These are phyloP conservation scores for Haplosporangium gracile DNA, from an alignment of 192 early-diverging fungal species.

Conservation along the genomic window DNA sequence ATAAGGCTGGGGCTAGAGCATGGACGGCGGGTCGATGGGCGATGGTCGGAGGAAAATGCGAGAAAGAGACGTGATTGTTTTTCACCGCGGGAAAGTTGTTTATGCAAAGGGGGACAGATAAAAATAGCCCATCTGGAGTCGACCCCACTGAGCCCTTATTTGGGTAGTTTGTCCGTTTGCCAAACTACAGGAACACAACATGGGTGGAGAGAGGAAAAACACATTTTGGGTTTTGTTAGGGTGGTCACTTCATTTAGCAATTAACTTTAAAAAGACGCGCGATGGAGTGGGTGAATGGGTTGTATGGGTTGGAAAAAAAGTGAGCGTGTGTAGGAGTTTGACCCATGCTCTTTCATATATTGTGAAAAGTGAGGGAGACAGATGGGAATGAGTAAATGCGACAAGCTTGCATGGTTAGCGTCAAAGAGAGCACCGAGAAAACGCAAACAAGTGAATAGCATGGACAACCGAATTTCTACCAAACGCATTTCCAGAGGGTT, in stretches of 20 bases:
- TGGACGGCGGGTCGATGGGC: too few species aligned
- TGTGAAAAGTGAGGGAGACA: not conserved
- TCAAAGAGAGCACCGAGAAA: not conserved
- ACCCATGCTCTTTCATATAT: not conserved
- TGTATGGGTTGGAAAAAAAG: too few species aligned
- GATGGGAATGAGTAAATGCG: not conserved
- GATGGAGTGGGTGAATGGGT: not conserved
- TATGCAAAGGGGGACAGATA: too few species aligned
- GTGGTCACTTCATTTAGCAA: not conserved
- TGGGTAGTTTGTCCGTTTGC: not conserved
- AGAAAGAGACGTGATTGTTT: too few species aligned
- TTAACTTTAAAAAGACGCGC: not conserved
- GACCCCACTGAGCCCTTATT: not conserved
- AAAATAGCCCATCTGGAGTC: too few species aligned
- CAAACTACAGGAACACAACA: not conserved
- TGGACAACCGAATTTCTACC: not conserved
- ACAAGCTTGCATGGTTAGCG: not conserved
- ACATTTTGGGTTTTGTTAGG: not conserved
- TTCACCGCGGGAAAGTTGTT: too few species aligned
- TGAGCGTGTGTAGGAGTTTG: not conserved
- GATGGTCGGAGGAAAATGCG: too few species aligned
- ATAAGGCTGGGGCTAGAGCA: too few species aligned
- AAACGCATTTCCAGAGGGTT: not conserved
- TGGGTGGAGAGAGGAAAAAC: not conserved
- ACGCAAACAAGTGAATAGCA: not conserved